Base-by-base conservation (phyloP, 2,329 filamentous ascomycete species). In the Proliferodiscus dingleyae region DNA sequence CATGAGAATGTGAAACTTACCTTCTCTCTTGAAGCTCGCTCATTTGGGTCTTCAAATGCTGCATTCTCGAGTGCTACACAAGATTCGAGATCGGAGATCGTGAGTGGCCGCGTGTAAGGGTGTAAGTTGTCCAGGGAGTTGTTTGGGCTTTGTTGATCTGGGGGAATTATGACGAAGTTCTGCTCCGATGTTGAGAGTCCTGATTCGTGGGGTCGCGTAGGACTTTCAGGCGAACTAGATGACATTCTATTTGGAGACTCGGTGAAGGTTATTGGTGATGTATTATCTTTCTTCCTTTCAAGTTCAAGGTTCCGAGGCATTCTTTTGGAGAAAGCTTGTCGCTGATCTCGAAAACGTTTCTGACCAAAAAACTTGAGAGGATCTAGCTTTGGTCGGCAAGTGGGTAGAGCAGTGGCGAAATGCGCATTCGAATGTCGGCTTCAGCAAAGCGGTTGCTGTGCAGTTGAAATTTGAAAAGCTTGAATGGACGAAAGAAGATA, bases 71-170 rank as follows among this genome's bases (percentile, higher is more conserved):
- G 66, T 5, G 69, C 70, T 19, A 77, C 62, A 52, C 74, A 77
- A 6, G 77, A 79, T 24, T 83, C 79, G 39, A 84, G 63, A 57
- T 89, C 82, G 21, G 75, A 77, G 38, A 77, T 66, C 32, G 79
- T 87, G 41, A 96, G 74, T 22, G 85, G 78, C 42, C 87, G 80
- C n/a, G 86, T 77, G 58, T 86, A 85, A 21, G 88, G 81, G 59
- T 87, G 78, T 58, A 88, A 78, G 41, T 78, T 72, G 57, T 83
- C 81, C 8, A 51, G 46, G 32, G 42, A 37, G 3, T 16, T 24
- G 4, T 10, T 23, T 34, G 50, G 52, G 49, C 41, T 43, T 36
- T 58, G 56, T 32, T 62, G 53, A 23, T 52, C 45, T 22, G 22
- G 41, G 5, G 41, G 45, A 18, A 45, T 23, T 15, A 49, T 49